Percentiles rank a stretch among this genome's conserved stretches.
phyloP scores from a whole-genome alignment of 2,329 filamentous ascomycete genomes.

The Diaporthe citri region DNA sequence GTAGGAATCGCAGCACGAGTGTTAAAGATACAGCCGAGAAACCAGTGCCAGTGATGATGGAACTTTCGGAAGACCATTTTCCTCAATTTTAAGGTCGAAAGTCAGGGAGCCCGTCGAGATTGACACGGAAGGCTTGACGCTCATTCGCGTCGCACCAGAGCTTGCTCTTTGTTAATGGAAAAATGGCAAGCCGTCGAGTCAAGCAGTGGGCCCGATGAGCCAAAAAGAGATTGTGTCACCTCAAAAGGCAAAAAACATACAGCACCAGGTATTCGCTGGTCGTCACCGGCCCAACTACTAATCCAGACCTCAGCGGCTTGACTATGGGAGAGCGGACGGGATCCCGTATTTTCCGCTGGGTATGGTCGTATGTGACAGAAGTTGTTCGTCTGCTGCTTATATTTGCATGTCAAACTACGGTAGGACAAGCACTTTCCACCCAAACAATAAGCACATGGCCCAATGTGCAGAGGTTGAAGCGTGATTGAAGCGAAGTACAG shows the following conservation, averaged over 20 bases:
- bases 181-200: background rate
- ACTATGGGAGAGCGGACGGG: slow-evolving; percentile 29
- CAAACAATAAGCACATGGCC: background rate
- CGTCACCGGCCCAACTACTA: slow-evolving; percentile 30
- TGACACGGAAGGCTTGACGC: background rate
- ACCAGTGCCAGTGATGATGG: too few species aligned
- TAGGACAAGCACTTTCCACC: background rate
- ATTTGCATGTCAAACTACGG: background rate
- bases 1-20: too few species aligned
- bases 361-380: slow-evolving; percentile 10
- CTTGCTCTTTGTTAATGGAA: too few species aligned
- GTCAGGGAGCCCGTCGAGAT: too few species aligned
- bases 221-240: background rate
- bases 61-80: background rate
- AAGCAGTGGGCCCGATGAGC: background rate
- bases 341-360: slow-evolving; percentile 32
- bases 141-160: background rate
- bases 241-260: slow-evolving; percentile 16
- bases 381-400: rapidly evolving
- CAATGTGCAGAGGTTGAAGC: background rate
- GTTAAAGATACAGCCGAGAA: background rate
- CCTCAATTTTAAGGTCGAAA: background rate
- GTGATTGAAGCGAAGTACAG: background rate
- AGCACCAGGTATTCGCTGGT: slow-evolving; percentile 34
- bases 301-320: slow-evolving; percentile 30